Percentiles rank a stretch among this genome's conserved stretches.
Conservation (phyloP, 176 grass and related monocot species). For the Alopecurus myosuroides region DNA sequence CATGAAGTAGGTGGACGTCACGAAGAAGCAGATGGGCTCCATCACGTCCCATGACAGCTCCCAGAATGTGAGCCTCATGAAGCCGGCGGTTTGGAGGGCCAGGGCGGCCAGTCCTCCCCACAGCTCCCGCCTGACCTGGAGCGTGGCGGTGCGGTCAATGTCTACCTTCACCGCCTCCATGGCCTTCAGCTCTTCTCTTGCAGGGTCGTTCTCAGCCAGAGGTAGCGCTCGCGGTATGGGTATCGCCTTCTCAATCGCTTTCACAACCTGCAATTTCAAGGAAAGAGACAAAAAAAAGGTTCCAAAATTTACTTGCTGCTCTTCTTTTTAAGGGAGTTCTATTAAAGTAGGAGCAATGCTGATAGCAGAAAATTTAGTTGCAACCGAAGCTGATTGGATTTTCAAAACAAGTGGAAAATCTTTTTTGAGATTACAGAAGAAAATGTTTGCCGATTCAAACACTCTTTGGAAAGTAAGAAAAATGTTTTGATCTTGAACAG, state of each 20-base stretch:
- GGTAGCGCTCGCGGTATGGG: slow-evolving; percentile 13
- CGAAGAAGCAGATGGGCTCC: slow-evolving; percentile 98
- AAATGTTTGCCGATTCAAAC: background rate
- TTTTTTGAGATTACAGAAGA: background rate
- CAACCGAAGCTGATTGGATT: background rate
- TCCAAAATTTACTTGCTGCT: slow-evolving; percentile 54
- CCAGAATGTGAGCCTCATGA: slow-evolving; percentile 95
- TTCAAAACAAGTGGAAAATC: background rate
- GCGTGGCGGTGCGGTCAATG: slow-evolving; percentile 42
- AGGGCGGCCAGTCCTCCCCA: slow-evolving; percentile 68
- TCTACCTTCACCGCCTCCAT: slow-evolving; percentile 65
- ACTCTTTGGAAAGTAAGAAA: background rate
- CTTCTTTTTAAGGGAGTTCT: slow-evolving; percentile 43
- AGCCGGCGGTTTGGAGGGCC: slow-evolving; percentile 59
- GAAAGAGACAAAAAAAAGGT: slow-evolving; percentile 35
- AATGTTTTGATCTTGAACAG: background rate
- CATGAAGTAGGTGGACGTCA: slow-evolving; percentile 89
- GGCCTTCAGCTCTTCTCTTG: slow-evolving; percentile 43
- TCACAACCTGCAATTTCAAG: slow-evolving; percentile 47
- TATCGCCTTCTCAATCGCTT: slow-evolving; percentile 71
- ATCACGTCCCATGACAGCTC: slow-evolving; percentile 99
- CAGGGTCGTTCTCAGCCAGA: background rate
- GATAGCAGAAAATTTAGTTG: background rate
- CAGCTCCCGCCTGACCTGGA: slow-evolving; percentile 59
- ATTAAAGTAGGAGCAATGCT: slow-evolving; percentile 37